Evolutionary conservation across 2,329 filamentous ascomycete species (phyloP).

Genomic region (Celoporthe dispersa): DNA sequence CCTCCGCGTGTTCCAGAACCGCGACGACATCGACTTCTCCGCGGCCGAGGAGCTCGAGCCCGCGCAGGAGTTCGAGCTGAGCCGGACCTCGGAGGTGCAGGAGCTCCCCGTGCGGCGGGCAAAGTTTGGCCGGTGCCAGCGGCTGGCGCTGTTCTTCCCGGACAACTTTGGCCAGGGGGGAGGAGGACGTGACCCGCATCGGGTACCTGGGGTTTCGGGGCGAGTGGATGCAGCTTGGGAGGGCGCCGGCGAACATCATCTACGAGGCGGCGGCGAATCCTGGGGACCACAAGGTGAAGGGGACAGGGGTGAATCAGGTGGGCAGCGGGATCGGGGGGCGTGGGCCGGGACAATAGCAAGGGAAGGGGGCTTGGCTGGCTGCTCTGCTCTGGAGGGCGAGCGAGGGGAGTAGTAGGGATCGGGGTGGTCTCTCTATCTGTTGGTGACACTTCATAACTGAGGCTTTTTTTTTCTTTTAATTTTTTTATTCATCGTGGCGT

Average conservation of each 20-base stretch:
- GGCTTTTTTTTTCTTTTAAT: too few relatives aligned
- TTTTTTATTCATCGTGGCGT: background rate
- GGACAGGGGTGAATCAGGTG: slow-evolving; percentile 57
- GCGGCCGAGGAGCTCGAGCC: slow-evolving; percentile 71
- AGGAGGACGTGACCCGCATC: slow-evolving; percentile 78
- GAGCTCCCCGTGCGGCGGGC: slow-evolving; percentile 89
- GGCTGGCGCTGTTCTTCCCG: slow-evolving; percentile 83
- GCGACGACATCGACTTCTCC: slow-evolving; percentile 82
- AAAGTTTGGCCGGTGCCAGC: slow-evolving; percentile 83
- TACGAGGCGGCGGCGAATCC: slow-evolving; percentile 96
- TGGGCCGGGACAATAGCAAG: slow-evolving; percentile 39
- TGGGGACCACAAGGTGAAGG: slow-evolving; percentile 76
- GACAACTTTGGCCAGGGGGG: slow-evolving; percentile 85
- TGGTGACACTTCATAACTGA: background rate
- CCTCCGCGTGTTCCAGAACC: slow-evolving; percentile 86
- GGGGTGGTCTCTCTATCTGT: background rate
- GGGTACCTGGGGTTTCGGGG: slow-evolving; percentile 92
- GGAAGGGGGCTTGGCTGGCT: background rate
- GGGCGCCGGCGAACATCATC: slow-evolving; percentile 81
- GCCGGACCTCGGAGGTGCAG: slow-evolving; percentile 80
- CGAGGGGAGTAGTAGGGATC: too few relatives aligned
- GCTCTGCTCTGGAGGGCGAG: too few relatives aligned
- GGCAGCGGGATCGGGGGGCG: slow-evolving; percentile 57
- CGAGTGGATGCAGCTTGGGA: slow-evolving; percentile 85
- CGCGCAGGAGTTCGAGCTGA: slow-evolving; percentile 77